Percentiles rank a stretch among this genome's conserved stretches.
Evolutionary conservation across 352 stramenopile species (phyloP).

Genomic region (Globisporangium carolinianum): DNA sequence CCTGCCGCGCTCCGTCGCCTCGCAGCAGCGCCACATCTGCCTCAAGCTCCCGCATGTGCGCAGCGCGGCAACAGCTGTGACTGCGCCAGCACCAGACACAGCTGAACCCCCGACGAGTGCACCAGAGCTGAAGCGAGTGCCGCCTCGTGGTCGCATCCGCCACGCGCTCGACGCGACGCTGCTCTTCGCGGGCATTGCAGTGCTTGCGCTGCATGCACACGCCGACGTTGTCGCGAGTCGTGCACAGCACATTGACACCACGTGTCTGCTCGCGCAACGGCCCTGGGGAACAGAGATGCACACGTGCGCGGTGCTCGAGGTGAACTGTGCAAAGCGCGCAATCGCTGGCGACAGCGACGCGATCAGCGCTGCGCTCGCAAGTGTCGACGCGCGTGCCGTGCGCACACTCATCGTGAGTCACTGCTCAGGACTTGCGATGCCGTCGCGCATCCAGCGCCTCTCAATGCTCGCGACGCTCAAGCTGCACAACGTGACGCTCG

Average conservation of each 20-base stretch:
- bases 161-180: conserved; percentile 3
- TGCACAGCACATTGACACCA: neutral
- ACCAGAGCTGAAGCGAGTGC: neutral
- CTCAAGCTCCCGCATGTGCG: conserved; percentile 6
- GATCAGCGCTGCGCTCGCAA: conserved; percentile 1
- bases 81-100: neutral
- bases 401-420: conserved; percentile 6
- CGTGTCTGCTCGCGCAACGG: conserved; percentile 6
- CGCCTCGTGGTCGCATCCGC: conserved; percentile 7
- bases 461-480: conserved; percentile 4
- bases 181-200: conserved; percentile 1
- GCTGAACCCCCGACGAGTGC: neutral
- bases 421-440: conserved; percentile 3
- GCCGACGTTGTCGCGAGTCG: neutral
- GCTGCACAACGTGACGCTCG: conserved; percentile 8
- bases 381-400: neutral
- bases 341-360: neutral
- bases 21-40: conserved; percentile 2
- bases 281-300: conserved; percentile 4
- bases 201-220: conserved; percentile 4
- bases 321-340: conserved; percentile 3
- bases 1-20: neutral
- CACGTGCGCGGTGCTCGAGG: conserved; percentile 8
- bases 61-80: neutral
- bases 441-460: conserved; percentile 3